Evolutionary conservation across 495 filamentous ascomycete genomes (phyloP).

Genomic region (Aspergillus mulundensis): DNA sequence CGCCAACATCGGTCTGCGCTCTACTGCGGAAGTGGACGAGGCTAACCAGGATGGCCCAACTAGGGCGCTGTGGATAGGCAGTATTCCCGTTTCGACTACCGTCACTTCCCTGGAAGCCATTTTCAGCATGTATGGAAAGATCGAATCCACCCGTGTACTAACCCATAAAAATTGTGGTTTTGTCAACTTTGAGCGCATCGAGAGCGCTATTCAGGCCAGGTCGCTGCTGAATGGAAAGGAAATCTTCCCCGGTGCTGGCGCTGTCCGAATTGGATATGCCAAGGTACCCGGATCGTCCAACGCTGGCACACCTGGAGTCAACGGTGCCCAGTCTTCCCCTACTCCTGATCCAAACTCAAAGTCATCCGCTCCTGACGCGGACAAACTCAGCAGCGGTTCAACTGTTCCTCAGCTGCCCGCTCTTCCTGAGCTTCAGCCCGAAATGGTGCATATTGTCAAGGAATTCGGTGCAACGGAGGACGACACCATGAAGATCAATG

Average conservation of each 20-base stretch:
- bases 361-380: slow-evolving; percentile 30
- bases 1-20: slow-evolving; percentile 48
- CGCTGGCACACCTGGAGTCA: slow-evolving; percentile 74
- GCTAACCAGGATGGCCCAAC: slow-evolving; percentile 84
- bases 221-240: slow-evolving; percentile 89
- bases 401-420: slow-evolving; percentile 63
- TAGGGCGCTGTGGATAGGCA: slow-evolving; percentile 92
- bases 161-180: slow-evolving; percentile 99
- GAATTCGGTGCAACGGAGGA: slow-evolving; percentile 87
- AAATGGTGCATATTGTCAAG: slow-evolving; percentile 81
- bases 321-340: slow-evolving; percentile 82
- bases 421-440: slow-evolving; percentile 68
- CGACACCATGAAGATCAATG: slow-evolving; percentile 66
- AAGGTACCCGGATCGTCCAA: slow-evolving; percentile 87
- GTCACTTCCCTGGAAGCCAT: slow-evolving; percentile 89
- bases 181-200: slow-evolving; percentile 88
- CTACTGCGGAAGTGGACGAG: slow-evolving; percentile 55
- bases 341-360: slow-evolving; percentile 73
- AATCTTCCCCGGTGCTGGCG: slow-evolving; percentile 94
- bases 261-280: slow-evolving; percentile 92
- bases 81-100: slow-evolving; percentile 95
- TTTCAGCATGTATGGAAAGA: slow-evolving; percentile 84
- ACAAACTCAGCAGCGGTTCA: slow-evolving; percentile 38
- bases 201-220: slow-evolving; percentile 86
- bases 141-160: slow-evolving; percentile 86